Evolutionary conservation across 129 eudicot species (phyloP).

Genomic region (Ambrosia trifida): DNA sequence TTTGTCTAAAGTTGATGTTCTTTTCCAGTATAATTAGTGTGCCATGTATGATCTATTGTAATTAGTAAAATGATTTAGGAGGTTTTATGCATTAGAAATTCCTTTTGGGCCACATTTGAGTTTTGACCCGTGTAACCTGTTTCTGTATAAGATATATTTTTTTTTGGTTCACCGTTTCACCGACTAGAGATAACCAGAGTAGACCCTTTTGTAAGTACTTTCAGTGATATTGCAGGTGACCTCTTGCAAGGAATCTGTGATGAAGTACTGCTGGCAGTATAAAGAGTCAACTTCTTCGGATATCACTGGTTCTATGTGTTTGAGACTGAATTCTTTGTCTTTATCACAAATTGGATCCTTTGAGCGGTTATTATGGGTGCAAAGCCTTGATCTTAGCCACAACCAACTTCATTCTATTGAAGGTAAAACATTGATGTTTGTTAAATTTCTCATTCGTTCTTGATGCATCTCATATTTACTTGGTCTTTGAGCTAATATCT

Average conservation of each 20-base stretch:
- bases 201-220: not conserved
- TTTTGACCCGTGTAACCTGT: not conserved
- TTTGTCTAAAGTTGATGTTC: not conserved
- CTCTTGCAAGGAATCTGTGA: constrained; percentile 53
- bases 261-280: constrained; percentile 56
- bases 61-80: not conserved
- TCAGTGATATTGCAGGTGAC: constrained; percentile 48
- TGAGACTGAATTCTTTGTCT: constrained; percentile 62
- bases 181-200: not conserved
- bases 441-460: constrained; percentile 8
- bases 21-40: not conserved
- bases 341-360: constrained; percentile 65
- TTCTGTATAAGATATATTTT: not conserved
- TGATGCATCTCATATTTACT: not conserved
- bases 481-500: not conserved
- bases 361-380: constrained; percentile 79
- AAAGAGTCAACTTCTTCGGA: constrained; percentile 40
- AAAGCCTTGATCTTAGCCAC: constrained; percentile 88
- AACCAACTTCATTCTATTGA: constrained; percentile 79
- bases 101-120: not conserved
- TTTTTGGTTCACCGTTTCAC: constrained; percentile 7
- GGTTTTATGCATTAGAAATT: not conserved
- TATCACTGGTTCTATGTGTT: constrained; percentile 30
- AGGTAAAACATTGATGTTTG: constrained; percentile 50
- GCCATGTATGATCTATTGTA: not conserved